Evolutionary conservation across 352 stramenopile genomes (phyloP).

Genomic region (Phytopythium boreale): DNA sequence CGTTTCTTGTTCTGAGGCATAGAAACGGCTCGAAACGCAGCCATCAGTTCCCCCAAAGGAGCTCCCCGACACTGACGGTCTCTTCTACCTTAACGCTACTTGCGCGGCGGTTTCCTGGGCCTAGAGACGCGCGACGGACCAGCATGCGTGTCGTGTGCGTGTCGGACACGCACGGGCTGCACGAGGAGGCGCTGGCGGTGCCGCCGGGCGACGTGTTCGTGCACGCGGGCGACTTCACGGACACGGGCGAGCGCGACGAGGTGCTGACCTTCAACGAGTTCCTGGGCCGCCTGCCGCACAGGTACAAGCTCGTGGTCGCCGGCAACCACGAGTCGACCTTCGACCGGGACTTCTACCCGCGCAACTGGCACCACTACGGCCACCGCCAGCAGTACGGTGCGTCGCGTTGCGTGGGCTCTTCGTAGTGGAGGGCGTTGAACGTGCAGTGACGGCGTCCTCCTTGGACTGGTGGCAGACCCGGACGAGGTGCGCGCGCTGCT

Average conservation of each 20-base stretch:
- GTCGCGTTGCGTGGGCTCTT: neutral
- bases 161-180: conserved; percentile 75
- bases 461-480: conserved; percentile 27
- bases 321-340: conserved; percentile 86
- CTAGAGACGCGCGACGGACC: neutral
- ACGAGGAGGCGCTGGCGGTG: conserved; percentile 64
- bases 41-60: neutral
- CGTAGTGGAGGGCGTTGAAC: no score
- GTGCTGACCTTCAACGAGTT: conserved; percentile 71
- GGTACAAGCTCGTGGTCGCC: conserved; percentile 76
- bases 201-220: conserved; percentile 82
- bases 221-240: conserved; percentile 89
- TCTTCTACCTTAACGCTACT: no score
- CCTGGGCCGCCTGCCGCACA: conserved; percentile 59
- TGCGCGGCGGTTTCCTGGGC: no score
- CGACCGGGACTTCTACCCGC: conserved; percentile 60
- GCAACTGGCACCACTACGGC: conserved; percentile 72
- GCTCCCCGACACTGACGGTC: no score
- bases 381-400: conserved; percentile 55
- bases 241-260: conserved; percentile 60
- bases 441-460: neutral
- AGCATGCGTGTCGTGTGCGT: conserved; percentile 68
- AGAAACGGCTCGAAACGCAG: neutral
- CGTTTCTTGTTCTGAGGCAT: no score
- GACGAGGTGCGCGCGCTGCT: conserved; percentile 67